Evolutionary conservation across 2,329 filamentous ascomycete genomes (phyloP).

Genomic region (Colletotrichum paranaense): DNA sequence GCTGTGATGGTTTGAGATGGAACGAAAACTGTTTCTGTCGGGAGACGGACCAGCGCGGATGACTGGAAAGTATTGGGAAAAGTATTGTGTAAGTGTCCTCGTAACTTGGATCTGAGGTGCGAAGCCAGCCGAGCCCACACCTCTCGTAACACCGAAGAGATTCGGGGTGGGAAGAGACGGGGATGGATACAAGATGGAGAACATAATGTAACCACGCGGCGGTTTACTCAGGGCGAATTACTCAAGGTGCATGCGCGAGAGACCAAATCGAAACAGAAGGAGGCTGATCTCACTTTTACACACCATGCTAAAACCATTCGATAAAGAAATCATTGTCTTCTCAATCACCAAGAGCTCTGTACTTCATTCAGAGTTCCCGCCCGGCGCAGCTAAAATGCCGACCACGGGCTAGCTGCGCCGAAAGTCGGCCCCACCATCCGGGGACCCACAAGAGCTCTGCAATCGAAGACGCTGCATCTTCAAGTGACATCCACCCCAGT

Average conservation of each 20-base stretch:
- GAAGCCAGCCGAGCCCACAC: background rate
- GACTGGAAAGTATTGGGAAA: too few species aligned
- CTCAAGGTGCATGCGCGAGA: background rate
- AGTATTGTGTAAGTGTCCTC: too few species aligned
- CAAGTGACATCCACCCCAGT: conserved; percentile 12
- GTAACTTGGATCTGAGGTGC: too few species aligned
- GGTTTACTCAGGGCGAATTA: background rate
- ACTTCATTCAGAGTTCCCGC: too few species aligned
- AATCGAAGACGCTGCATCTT: conserved; percentile 23
- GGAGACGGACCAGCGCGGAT: too few species aligned
- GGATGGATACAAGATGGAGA: background rate
- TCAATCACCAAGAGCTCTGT: background rate
- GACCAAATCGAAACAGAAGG: background rate
- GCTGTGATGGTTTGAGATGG: too few species aligned
- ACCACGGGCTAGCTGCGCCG: conserved; percentile 1
- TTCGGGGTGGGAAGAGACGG: background rate
- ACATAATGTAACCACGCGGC: background rate
- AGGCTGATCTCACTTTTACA: background rate
- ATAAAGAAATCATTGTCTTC: background rate
- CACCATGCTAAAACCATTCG: background rate
- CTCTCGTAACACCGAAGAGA: background rate
- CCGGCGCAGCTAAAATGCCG: background rate
- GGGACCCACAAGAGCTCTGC: conserved; percentile 26
- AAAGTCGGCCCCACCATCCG: conserved; percentile 24
- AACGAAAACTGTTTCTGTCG: too few species aligned